Conservation (phyloP, 2,329 filamentous ascomycete species). For the Fusarium neocosmosporiellum region DNA sequence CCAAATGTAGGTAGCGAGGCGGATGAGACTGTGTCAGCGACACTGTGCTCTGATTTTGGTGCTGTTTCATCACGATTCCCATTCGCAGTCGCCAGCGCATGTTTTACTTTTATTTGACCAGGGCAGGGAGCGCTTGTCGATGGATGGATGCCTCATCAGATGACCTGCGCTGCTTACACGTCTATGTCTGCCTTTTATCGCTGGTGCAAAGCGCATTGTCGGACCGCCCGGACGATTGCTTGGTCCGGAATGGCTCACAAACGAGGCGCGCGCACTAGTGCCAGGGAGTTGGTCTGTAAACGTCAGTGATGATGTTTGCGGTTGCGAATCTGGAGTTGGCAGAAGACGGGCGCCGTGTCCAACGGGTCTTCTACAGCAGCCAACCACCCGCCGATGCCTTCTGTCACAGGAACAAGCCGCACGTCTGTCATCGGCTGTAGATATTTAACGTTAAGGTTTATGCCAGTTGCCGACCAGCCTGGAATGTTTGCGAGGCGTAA, state of each 20-base stretch:
- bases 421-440: constrained; percentile 6
- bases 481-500: constrained; percentile 4
- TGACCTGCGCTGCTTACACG: background rate
- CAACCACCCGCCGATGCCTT: background rate
- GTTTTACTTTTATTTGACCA: background rate
- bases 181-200: background rate
- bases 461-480: constrained; percentile 18
- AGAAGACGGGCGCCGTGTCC: background rate
- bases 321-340: constrained; percentile 2
- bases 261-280: constrained; percentile 11
- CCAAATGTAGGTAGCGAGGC: background rate
- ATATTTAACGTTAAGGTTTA: constrained; percentile 31
- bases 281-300: constrained; percentile 14
- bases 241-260: constrained; percentile 20
- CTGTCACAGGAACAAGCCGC: constrained; percentile 1
- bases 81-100: background rate
- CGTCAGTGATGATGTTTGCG: constrained; percentile 35
- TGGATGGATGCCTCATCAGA: background rate
- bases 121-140: background rate
- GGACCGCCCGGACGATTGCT: background rate
- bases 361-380: constrained; percentile 13
- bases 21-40: constrained; percentile 9
- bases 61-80: constrained; percentile 17
- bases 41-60: constrained; percentile 19
- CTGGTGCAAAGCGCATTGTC: background rate